Percentiles rank a stretch among this genome's conserved stretches.
Conservation (phyloP, 2,329 filamentous ascomycete species). For the Penicillium janthinellum region DNA sequence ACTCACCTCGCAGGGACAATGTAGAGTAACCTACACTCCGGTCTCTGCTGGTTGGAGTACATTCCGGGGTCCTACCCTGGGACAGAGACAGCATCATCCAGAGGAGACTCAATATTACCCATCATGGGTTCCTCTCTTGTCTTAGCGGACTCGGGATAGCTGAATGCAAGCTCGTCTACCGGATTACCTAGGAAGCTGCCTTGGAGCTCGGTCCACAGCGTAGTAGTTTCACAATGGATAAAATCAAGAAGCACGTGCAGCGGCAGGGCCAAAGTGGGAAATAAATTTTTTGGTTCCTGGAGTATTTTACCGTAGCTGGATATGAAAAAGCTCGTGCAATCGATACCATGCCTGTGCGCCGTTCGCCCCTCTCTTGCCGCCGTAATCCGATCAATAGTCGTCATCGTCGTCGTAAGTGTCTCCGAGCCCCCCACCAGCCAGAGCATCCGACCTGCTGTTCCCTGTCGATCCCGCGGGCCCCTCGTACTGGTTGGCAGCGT, state of each 20-base stretch:
- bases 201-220: background rate
- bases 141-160: background rate
- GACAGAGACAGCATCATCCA: background rate
- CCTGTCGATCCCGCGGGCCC: conserved; percentile 20
- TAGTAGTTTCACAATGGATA: background rate
- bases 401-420: conserved; percentile 36
- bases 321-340: conserved; percentile 18
- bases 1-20: background rate
- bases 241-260: background rate
- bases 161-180: background rate
- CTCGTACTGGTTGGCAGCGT: conserved; percentile 49
- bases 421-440: conserved; percentile 18
- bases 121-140: background rate
- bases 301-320: background rate
- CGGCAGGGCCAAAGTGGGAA: background rate
- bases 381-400: conserved; percentile 30
- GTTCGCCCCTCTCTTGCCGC: conserved; percentile 18
- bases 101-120: background rate
- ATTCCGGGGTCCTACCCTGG: background rate
- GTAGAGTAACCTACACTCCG: background rate
- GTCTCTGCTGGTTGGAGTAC: background rate
- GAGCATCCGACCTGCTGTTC: conserved; percentile 22
- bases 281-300: background rate
- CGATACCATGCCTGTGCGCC: conserved; percentile 24
- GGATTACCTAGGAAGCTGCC: background rate